Base-by-base conservation (phyloP, 345 rosid genomes). In the Arabidopsis arenosa region DNA sequence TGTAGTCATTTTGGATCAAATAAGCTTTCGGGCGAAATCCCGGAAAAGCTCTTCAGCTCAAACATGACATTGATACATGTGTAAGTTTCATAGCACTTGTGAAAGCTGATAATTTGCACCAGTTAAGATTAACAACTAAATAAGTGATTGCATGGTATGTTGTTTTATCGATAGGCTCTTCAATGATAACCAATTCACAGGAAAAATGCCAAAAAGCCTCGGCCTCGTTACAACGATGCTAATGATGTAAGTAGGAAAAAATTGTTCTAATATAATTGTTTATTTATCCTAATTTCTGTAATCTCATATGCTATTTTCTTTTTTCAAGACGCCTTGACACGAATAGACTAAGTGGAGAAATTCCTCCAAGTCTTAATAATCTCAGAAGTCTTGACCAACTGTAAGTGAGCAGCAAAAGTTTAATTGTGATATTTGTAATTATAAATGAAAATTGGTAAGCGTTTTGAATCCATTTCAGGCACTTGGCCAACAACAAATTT, bases 271-370 rank as follows among this genome's bases (percentile, higher is more conserved):
- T n/a, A n/a, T n/a, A n/a, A n/a, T n/a, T n/a, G n/a, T n/a, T n/a
- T n/a, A n/a, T n/a, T n/a, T n/a, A n/a, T n/a, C 49, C 49, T 44
- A 4, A 14, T 5, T 4, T 13, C 7, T 13, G 13, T 1, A 14
- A n/a, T 44, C 49, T 14, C 49, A 13, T 44, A 44, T 5, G 17
- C 7, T 44, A 3, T 14, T 44, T 37, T 37, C 39, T 80, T 63
- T 76, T 11, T 55, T 82, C 43, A 85, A 93, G 98, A 44, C 95
- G 98, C 60, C 82, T 94, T 53, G 97, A 92, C 66, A 69, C 77
- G 74, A 94, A 94, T 78, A 63, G 12, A 37, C 55, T 94, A 7
- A 78, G 15, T 10, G 93, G 93, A 32, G 6, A 45, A 47, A 80
- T 88, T 69, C 97, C 97, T 56, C 37, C 73, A 62, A 83, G 64